These are phyloP conservation scores for Yamadazyma paraphyllophila DNA, from an alignment of 805 yeast species.

Conservation along the genomic window DNA sequence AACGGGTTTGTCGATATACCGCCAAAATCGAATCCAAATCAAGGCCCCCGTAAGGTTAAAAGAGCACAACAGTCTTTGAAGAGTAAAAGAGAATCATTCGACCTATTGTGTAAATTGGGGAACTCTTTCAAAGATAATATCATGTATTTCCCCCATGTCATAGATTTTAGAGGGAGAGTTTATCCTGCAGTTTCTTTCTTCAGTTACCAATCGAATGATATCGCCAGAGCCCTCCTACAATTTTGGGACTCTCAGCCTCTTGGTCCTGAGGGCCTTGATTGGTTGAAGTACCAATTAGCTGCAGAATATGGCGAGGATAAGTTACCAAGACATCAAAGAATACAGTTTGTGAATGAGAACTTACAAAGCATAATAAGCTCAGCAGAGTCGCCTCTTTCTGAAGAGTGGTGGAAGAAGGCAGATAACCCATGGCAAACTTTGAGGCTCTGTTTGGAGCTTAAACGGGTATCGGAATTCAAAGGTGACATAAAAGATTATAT, in stretches of 20 bases:
- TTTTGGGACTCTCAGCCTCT: constrained; percentile 38
- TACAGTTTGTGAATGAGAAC: constrained; percentile 25
- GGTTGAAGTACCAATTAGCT: constrained; percentile 41
- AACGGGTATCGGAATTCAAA: constrained; percentile 15
- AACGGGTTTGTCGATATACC: constrained; percentile 29
- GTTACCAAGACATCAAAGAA: constrained; percentile 22
- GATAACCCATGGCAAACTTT: constrained; percentile 43
- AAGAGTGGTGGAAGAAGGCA: constrained; percentile 36
- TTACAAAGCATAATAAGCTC: constrained; percentile 22
- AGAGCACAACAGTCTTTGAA: constrained; percentile 13
- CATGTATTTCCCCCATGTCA: constrained; percentile 35
- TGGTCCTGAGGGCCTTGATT: constrained; percentile 33
- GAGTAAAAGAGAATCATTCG: constrained; percentile 19
- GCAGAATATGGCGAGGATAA: constrained; percentile 32
- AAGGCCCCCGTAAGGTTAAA: neutral
- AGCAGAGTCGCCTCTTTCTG: constrained; percentile 26
- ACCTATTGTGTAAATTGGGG: constrained; percentile 21
- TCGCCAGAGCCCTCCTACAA: constrained; percentile 31
- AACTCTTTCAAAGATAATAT: constrained; percentile 24
- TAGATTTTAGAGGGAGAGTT: constrained; percentile 42
- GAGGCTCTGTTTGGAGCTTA: constrained; percentile 33
- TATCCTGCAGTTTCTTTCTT: constrained; percentile 38
- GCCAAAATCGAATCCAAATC: neutral
- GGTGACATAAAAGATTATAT: constrained; percentile 18
- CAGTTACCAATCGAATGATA: constrained; percentile 36